These are phyloP conservation scores for Crotalaria pallida DNA, from an alignment of 306 rosid genomes.

Conservation along the genomic window DNA sequence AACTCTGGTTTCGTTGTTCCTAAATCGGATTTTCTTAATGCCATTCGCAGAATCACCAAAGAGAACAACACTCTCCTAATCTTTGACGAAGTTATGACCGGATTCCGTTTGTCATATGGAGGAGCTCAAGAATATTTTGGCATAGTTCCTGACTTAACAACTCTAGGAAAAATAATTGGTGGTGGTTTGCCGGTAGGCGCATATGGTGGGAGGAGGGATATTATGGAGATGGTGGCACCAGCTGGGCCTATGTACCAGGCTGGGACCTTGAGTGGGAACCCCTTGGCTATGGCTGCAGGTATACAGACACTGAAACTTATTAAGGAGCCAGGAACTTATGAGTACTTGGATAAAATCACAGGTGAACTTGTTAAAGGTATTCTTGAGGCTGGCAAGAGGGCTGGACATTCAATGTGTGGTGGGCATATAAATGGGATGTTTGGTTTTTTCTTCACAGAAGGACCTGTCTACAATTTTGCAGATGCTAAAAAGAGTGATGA, in stretches of 20 bases:
- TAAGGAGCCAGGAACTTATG: constrained; percentile 56
- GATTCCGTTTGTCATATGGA: constrained; percentile 72
- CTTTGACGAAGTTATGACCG: constrained; percentile 78
- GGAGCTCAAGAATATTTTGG: constrained; percentile 77
- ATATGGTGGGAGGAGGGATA: constrained; percentile 67
- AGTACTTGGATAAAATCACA: constrained; percentile 50
- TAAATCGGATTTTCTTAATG: constrained; percentile 44
- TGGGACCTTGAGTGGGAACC: constrained; percentile 72
- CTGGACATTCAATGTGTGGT: constrained; percentile 67
- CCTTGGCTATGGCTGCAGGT: constrained; percentile 79
- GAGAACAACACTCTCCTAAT: constrained; percentile 54
- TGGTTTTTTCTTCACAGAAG: constrained; percentile 64
- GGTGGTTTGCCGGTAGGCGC: constrained; percentile 82
- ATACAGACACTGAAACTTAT: constrained; percentile 60
- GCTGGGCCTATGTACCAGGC: constrained; percentile 56
- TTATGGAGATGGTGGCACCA: constrained; percentile 76
- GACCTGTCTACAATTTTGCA: constrained; percentile 54
- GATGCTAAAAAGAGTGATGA: constrained; percentile 66
- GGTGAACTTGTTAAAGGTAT: constrained; percentile 56
- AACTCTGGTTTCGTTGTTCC: constrained; percentile 71
- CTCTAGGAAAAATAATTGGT: constrained; percentile 72
- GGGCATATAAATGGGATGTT: constrained; percentile 70
- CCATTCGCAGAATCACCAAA: constrained; percentile 45
- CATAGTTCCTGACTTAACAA: constrained; percentile 56
- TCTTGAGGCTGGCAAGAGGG: constrained; percentile 50